phyloP scores from a whole-genome alignment of 148 eudicot species.

The Amaranthus palmeri region DNA sequence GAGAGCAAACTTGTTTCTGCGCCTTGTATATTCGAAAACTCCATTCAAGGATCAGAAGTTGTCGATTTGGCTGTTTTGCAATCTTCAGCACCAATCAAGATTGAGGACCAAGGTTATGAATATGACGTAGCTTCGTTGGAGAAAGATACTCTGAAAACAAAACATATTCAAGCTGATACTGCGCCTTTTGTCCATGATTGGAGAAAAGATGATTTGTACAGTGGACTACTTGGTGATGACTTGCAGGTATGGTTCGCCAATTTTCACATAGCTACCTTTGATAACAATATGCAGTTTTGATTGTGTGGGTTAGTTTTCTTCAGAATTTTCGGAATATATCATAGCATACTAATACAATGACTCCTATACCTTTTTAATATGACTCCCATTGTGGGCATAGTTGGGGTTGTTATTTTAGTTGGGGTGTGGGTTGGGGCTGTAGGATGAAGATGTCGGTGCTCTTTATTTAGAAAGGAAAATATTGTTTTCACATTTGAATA shows the following conservation, averaged over 20 bases:
- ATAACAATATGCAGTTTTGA: no score
- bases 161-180: conserved; percentile 5
- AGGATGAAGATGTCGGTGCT: no score
- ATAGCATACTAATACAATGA: no score
- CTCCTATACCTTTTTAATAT: no score
- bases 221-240: conserved; percentile 3
- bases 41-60: conserved; percentile 17
- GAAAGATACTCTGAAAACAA: conserved; percentile 1
- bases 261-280: no score
- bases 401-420: no score
- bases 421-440: no score
- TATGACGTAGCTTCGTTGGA: conserved; percentile 5
- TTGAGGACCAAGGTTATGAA: conserved; percentile 7
- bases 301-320: no score
- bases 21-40: conserved; percentile 17
- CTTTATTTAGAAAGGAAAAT: no score
- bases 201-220: conserved; percentile 15
- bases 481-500: no score
- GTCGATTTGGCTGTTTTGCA: conserved; percentile 5
- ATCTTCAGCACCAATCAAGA: conserved; percentile 9
- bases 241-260: conserved; percentile 8
- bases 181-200: neutral
- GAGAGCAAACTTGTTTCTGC: conserved; percentile 11
- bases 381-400: no score
- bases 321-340: no score